Conservation (phyloP, 768 basidiomycete genomes). For the Xerocomus brunneocitrinus region DNA sequence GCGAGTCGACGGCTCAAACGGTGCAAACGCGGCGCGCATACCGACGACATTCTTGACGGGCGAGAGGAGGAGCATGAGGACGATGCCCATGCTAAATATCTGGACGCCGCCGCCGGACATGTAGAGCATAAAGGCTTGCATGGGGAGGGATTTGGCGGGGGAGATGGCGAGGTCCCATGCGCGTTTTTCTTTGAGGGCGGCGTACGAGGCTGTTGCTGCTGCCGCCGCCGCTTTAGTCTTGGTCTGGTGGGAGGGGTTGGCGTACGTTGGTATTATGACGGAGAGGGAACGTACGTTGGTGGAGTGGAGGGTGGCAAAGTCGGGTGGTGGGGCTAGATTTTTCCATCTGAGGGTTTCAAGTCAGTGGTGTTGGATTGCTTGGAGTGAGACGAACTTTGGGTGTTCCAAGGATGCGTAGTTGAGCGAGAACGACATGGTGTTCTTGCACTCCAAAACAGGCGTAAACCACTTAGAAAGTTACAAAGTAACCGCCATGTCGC, state of each 20-base stretch:
- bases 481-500: constrained; percentile 19
- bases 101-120: constrained; percentile 96
- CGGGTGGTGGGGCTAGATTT: constrained; percentile 60
- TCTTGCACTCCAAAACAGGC: too few relatives aligned
- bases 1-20: constrained; percentile 35
- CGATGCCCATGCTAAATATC: constrained; percentile 95
- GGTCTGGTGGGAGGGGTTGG: constrained; percentile 33
- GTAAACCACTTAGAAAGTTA: too few relatives aligned
- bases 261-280: not conserved
- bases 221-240: constrained; percentile 35
- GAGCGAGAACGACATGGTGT: constrained; percentile 26
- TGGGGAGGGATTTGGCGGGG: constrained; percentile 88
- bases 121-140: constrained; percentile 98
- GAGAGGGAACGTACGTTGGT: constrained; percentile 16
- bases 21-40: constrained; percentile 78
- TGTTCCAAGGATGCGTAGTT: constrained; percentile 31
- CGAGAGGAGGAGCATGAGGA: constrained; percentile 84
- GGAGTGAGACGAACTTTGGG: constrained; percentile 15
- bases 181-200: constrained; percentile 66
- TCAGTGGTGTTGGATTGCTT: not conserved
- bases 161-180: constrained; percentile 83
- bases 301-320: constrained; percentile 50
- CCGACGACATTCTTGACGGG: constrained; percentile 81
- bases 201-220: constrained; percentile 48
- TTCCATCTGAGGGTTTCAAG: constrained; percentile 46